Base-by-base conservation (phyloP, 176 grass and related monocot species). In the Aechmea fasciata region DNA sequence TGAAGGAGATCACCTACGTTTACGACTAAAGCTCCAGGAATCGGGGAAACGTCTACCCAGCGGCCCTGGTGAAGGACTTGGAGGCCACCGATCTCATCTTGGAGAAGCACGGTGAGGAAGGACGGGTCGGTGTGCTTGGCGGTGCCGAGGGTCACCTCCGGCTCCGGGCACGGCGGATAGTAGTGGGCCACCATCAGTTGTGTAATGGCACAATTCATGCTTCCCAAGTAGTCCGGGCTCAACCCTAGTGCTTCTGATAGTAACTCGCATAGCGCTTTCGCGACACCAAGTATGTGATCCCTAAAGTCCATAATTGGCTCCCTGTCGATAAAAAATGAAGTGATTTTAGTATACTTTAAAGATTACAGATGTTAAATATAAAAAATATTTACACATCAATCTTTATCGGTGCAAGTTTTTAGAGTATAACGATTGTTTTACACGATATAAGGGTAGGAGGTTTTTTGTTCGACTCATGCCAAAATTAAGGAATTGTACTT, bases 141-240 rank as follows among this genome's bases (percentile, higher is more conserved):
- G 6, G 69, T 71, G 24, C 69, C 69, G 3, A 71, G 52, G 10
- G 69, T 71, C 26, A 71, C 26, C 69, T 71, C 52, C 51, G 69
- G 69, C 69, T 71, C 51, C 1, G 69, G 69, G 52, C 69, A 71
- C 41, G 69, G 69, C 6, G 69, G 69, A 29, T 71, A 71, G 69
- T 71, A 71, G 14, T 71, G 69, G 28, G 26, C 52, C 23, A 51
- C 13, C 25, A 71, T 11, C 13, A 15, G 4, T 0, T 71, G 69
- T 0, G 1, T 10, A 50, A 41, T 48, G 24, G 13, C 25, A 11
- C 49, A 50, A 26, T 47, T n/a, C 6, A 71, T 71, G 69, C 52
- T 55, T 50, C 25, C 47, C 2, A 71, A 13, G 25, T 57, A 13
- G 24, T 28, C 25, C n/a, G 13, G 17, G 0, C 52, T 71, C 10